A percentile compares a stretch with the other conserved stretches of the same genome.
phyloP scores from a whole-genome alignment of 2,329 filamentous ascomycete genomes.

The Passalora sequoiae region DNA sequence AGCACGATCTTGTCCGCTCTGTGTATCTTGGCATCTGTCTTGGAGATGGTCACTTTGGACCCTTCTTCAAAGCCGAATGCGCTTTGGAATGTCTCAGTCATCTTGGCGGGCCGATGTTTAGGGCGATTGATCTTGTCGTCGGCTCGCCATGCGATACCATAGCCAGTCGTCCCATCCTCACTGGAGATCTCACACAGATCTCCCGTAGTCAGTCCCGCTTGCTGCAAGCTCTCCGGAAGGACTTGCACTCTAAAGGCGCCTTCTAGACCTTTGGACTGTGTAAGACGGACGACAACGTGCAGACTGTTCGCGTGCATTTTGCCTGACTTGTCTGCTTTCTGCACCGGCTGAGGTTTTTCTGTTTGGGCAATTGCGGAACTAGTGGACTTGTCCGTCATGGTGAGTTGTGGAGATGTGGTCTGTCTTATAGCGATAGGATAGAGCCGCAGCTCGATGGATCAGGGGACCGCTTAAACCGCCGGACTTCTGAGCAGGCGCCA shows the following conservation, averaged over 20 bases:
- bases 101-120: slow-evolving; percentile 65
- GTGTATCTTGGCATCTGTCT: slow-evolving; percentile 47
- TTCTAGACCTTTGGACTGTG: slow-evolving; percentile 38
- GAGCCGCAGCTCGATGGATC: not conserved
- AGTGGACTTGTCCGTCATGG: not conserved
- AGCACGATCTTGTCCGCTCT: slow-evolving; percentile 57
- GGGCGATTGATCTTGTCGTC: slow-evolving; percentile 50
- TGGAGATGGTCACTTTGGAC: slow-evolving; percentile 60
- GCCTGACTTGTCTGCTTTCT: not conserved
- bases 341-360: not conserved
- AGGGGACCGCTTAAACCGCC: no score
- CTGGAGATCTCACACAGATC: slow-evolving; percentile 53
- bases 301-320: slow-evolving; percentile 17
- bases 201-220: slow-evolving; percentile 52
- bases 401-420: not conserved
- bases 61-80: slow-evolving; percentile 67
- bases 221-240: slow-evolving; percentile 51
- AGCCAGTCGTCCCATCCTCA: slow-evolving; percentile 40
- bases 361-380: not conserved
- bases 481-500: slow-evolving; percentile 4
- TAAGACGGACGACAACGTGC: slow-evolving; percentile 49
- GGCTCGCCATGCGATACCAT: slow-evolving; percentile 60
- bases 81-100: slow-evolving; percentile 66
- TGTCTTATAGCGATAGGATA: not conserved
- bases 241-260: slow-evolving; percentile 57